Evolutionary conservation across 257 asterid genomes (phyloP), one percentile per base, ranked within the genome.

Genomic region (Osmanthus fragrans): DNA sequence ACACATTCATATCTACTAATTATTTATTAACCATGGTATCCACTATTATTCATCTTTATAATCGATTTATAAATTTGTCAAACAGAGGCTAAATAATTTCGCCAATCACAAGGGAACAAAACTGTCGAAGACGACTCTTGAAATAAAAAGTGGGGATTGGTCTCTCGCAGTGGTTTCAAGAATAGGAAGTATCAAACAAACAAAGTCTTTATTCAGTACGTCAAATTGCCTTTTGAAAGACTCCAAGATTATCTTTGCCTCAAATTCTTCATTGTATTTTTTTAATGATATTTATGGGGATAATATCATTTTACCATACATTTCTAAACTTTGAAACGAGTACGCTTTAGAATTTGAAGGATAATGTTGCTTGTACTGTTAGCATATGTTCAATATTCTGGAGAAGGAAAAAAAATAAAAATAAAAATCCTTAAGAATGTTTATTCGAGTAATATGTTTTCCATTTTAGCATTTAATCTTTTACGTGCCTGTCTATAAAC

Each of bases 61-160:
- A 37, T 7, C 10, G 3, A 37, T 37, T 37, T 37, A 37, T 7
- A 37, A 37, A 37, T 7, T 37, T 7, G 2, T 37, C 2, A 8
- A 37, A 8, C 42, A 8, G 12, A 37, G 10, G 42, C 3, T 7
- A 37, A 37, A 8, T 37, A 37, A 7, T 8, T 37, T 10, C 0
- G 3, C 42, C 8, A 8, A 37, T 37, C 42, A 37, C 81, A 92
- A 91, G 76, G 98, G 98, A 75, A 76, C 84, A 37, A 94, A 91
- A 82, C 88, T 90, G 63, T 92, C 95, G 37, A 82, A 81, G 79
- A 87, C 92, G 37, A 98, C 99, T 18, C 82, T 90, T 75, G 92
- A 83, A 80, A 54, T 95, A 84, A 90, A 86, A 87, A 87, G 93
- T 76, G 92, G 94, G 80, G 97, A 90, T 70, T 95, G 98, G 99